A percentile compares a stretch with the other conserved stretches of the same genome.
Evolutionary conservation across 495 filamentous ascomycete species (phyloP).

Genomic region (Lindgomyces ingoldianus): DNA sequence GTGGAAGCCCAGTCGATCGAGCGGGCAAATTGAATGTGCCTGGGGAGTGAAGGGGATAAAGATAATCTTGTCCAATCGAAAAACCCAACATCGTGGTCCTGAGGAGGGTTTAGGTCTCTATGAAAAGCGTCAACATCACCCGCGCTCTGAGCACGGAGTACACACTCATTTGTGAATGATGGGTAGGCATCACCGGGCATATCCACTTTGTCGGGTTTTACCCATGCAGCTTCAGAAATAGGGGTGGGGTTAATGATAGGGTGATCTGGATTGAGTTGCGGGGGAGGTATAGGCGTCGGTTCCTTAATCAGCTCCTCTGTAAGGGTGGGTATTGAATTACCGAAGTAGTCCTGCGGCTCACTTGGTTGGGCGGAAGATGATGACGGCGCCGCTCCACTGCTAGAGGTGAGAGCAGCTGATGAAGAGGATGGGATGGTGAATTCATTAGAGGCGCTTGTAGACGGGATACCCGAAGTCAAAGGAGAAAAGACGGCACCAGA

Average conservation of each 20-base stretch:
- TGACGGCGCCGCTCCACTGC: background rate
- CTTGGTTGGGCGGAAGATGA: background rate
- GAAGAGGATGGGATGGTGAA: constrained; percentile 22
- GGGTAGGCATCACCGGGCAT: constrained; percentile 21
- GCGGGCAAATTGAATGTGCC: constrained; percentile 66
- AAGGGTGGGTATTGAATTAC: constrained; percentile 33
- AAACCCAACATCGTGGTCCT: constrained; percentile 37
- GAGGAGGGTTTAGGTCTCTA: constrained; percentile 14
- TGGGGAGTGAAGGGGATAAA: constrained; percentile 55
- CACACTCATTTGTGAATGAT: constrained; percentile 40
- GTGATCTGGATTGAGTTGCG: background rate
- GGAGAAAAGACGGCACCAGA: constrained; percentile 46
- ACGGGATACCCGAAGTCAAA: constrained; percentile 17
- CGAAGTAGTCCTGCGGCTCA: constrained; percentile 55
- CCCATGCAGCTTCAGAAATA: background rate
- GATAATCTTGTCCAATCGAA: constrained; percentile 75
- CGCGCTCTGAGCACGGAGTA: constrained; percentile 39
- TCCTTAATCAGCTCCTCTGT: constrained; percentile 5
- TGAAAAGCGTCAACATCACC: constrained; percentile 45
- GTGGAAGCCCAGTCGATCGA: constrained; percentile 67
- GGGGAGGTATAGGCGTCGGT: background rate
- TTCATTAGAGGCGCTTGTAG: constrained; percentile 24
- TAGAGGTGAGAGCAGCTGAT: background rate
- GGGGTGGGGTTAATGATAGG: background rate
- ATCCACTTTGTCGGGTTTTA: constrained; percentile 10